Evolutionary conservation across 148 eudicot species (phyloP), one percentile per base, ranked within the genome.

Genomic region (Silene latifolia): DNA sequence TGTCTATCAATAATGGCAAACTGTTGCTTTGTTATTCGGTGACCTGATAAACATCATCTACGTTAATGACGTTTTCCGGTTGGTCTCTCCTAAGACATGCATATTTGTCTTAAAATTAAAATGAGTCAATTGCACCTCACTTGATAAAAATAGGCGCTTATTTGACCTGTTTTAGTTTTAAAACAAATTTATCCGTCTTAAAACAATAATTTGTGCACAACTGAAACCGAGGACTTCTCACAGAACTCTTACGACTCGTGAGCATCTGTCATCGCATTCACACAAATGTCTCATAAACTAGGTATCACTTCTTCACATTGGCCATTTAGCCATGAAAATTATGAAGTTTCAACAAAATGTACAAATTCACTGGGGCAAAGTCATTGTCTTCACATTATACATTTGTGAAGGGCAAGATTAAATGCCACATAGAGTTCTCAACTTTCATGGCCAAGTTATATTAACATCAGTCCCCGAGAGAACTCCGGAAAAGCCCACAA

Each of bases 361-460:
- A 76, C 76, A 80, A 75, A 74, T 61, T 70, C 61, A 71, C 14
- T 76, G 72, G 69, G 44, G 72, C 73, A 42, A 75, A 69, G 20
- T 75, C 72, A 64, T 71, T 58, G 51, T 80, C 17, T 71, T 73
- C 79, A 80, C 67, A 80, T 72, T 7, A 71, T 76, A 80, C 83
- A 71, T 6, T 32, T 12, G 25, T 70, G 59, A 70, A 76, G 64
- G 60, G 63, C 74, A 19, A 69, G 69, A 62, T 48, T 77, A 27
- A 59, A 70, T 61, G 76, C 76, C 76, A 66, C 60, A 65, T 56
- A 64, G n/a, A 64, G 79, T 80, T 60, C 70, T 66, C 79, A 20
- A 60, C 79, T 65, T 80, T 80, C 79, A 72, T 65, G 66, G 57
- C 82, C 54, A 75, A 59, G 64, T 46, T 48, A 75, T 76, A 80